Percentiles rank a stretch among this genome's conserved stretches.
Evolutionary conservation across 2,329 filamentous ascomycete genomes (phyloP).

Genomic region (Hypoxylon sp.): DNA sequence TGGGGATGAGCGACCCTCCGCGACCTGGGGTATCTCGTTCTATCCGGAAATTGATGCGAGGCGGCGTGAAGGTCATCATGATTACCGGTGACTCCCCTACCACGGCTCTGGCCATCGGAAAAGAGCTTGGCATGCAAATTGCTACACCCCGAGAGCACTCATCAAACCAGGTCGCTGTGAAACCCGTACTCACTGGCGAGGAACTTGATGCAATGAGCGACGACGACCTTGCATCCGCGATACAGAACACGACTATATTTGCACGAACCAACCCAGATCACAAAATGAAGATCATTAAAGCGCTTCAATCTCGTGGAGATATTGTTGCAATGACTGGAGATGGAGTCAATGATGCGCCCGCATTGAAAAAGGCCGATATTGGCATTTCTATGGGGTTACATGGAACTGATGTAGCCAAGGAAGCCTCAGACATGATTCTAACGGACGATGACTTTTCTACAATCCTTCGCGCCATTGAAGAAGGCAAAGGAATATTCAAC

Average conservation of each 20-base stretch:
- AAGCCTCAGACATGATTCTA: conserved; percentile 92
- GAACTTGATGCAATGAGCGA: conserved; percentile 95
- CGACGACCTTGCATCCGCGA: conserved; percentile 83
- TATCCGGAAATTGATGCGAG: conserved; percentile 89
- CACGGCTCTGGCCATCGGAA: conserved; percentile 93
- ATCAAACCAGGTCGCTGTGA: conserved; percentile 69
- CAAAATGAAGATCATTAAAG: conserved; percentile 96
- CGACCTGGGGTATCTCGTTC: conserved; percentile 89
- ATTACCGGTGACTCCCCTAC: conserved; percentile 97
- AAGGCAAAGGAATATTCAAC: conserved; percentile 99
- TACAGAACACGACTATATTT: conserved; percentile 92
- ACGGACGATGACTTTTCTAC: conserved; percentile 92
- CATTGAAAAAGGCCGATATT: conserved; percentile 96
- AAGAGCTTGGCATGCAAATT: conserved; percentile 93
- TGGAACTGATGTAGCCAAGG: conserved; percentile 97
- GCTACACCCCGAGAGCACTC: conserved; percentile 65
- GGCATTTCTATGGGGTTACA: conserved; percentile 96
- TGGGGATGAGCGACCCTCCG: conserved; percentile 98
- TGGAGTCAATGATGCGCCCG: conserved; percentile 96
- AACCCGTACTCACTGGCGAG: conserved; percentile 84
- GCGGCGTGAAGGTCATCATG: conserved; percentile 98
- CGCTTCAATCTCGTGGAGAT: conserved; percentile 90
- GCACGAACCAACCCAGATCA: conserved; percentile 96
- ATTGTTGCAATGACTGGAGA: conserved; percentile 99
- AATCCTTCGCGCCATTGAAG: conserved; percentile 94